Evolutionary conservation across 306 rosid genomes (phyloP).

Genomic region (Pachyrhizus erosus): DNA sequence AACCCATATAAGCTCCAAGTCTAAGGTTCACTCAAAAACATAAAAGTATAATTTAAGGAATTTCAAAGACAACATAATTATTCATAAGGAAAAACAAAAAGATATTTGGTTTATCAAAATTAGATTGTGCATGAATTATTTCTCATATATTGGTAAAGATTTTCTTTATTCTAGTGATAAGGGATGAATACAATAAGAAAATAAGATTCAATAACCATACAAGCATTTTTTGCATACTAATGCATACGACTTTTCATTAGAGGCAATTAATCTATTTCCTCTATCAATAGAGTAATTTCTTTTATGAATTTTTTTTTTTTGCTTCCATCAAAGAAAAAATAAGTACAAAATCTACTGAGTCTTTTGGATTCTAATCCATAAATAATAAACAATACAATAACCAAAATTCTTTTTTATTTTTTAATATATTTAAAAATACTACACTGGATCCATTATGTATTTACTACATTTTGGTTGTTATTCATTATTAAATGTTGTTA

Average conservation of each 20-base stretch:
- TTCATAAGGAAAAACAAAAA: background rate
- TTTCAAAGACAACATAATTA: background rate
- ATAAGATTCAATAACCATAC: background rate
- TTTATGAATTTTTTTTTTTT: background rate
- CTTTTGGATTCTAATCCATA: background rate
- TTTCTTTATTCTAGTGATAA: background rate
- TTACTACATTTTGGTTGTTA: too few relatives aligned
- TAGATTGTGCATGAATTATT: background rate
- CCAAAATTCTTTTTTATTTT: background rate
- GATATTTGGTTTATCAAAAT: constrained; percentile 14
- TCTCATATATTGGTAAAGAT: background rate
- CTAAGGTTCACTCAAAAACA: constrained; percentile 10
- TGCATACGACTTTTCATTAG: background rate
- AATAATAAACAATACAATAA: too few relatives aligned
- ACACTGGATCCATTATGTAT: too few relatives aligned
- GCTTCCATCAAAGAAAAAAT: background rate
- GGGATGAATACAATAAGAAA: background rate
- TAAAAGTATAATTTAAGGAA: constrained; percentile 2
- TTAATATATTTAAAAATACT: background rate
- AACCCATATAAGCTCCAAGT: background rate
- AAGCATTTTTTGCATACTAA: background rate
- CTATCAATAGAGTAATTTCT: background rate
- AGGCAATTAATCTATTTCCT: background rate
- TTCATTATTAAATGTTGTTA: too few relatives aligned
- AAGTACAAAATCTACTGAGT: background rate